Evolutionary conservation across 2,329 filamentous ascomycete species (phyloP).

Genomic region (Pseudogymnoascus destructans): DNA sequence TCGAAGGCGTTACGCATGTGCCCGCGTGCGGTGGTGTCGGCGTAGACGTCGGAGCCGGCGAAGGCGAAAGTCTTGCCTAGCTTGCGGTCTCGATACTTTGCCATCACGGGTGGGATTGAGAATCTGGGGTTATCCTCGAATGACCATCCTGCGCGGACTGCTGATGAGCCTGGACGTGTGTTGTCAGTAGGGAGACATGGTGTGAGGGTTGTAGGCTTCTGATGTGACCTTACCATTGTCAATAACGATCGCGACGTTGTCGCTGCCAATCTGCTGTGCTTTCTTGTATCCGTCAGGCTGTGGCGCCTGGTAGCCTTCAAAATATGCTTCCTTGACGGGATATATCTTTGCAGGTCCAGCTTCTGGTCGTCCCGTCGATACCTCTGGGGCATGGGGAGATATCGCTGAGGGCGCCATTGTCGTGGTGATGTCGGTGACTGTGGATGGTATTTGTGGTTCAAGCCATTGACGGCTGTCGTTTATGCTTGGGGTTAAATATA

Average conservation of each 20-base stretch:
- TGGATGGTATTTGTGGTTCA: constrained; percentile 30
- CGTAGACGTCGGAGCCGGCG: constrained; percentile 82
- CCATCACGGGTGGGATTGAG: constrained; percentile 75
- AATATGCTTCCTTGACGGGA: constrained; percentile 47
- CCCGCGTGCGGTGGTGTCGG: constrained; percentile 81
- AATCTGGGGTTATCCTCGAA: constrained; percentile 76
- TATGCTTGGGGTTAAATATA: neutral
- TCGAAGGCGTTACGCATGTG: constrained; percentile 90
- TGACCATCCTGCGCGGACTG: constrained; percentile 89
- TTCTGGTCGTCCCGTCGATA: constrained; percentile 14
- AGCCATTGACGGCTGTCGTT: constrained; percentile 41
- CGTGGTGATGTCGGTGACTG: constrained; percentile 10
- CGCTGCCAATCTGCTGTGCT: constrained; percentile 38
- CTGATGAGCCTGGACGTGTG: constrained; percentile 56
- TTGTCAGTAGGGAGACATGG: neutral
- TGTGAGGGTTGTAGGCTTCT: neutral
- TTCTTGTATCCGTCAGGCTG: constrained; percentile 56
- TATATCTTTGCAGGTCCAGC: constrained; percentile 40
- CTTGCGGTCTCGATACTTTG: constrained; percentile 91
- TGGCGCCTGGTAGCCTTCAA: constrained; percentile 41
- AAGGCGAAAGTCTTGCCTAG: constrained; percentile 84
- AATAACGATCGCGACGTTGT: constrained; percentile 74
- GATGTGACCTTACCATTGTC: constrained; percentile 63
- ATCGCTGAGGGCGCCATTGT: constrained; percentile 26
- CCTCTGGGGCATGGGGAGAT: constrained; percentile 14